These are phyloP conservation scores for Lachnum nothofagi DNA, from an alignment of 2,329 filamentous ascomycete genomes.

Conservation along the genomic window DNA sequence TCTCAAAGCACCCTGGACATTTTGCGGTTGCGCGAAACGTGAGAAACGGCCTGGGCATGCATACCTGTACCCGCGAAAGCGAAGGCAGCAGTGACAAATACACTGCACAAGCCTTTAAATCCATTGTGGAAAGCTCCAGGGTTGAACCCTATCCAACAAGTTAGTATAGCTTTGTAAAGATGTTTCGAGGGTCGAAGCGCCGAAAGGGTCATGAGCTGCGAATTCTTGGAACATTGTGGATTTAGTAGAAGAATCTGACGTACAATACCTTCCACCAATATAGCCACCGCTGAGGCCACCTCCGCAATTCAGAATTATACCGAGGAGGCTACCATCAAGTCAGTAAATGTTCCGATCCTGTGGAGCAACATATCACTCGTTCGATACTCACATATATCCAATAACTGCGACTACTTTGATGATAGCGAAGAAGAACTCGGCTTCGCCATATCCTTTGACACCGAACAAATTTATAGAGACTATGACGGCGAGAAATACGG, in stretches of 20 bases:
- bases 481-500: slow-evolving; percentile 73
- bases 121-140: slow-evolving; percentile 83
- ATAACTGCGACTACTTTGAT: slow-evolving; percentile 83
- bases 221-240: no score
- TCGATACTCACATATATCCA: slow-evolving; percentile 71
- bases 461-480: slow-evolving; percentile 81
- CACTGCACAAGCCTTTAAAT: slow-evolving; percentile 75
- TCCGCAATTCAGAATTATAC: slow-evolving; percentile 78
- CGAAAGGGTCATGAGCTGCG: no score
- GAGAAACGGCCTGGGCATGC: no score
- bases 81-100: slow-evolving; percentile 73
- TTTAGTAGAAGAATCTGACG: no score
- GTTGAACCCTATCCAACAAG: no score
- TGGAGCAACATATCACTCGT: neutral
- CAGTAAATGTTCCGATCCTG: neutral
- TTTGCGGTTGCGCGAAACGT: no score
- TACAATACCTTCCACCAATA: slow-evolving; percentile 74
- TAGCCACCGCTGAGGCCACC: slow-evolving; percentile 70
- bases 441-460: slow-evolving; percentile 83
- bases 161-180: no score
- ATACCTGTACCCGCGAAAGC: slow-evolving; percentile 70
- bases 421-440: slow-evolving; percentile 80
- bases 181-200: no score
- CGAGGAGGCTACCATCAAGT: slow-evolving; percentile 58
- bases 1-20: no score